Percentiles rank a stretch among this genome's conserved stretches.
phyloP scores from a whole-genome alignment of 257 asterid genomes.

The Jacaranda mimosifolia region DNA sequence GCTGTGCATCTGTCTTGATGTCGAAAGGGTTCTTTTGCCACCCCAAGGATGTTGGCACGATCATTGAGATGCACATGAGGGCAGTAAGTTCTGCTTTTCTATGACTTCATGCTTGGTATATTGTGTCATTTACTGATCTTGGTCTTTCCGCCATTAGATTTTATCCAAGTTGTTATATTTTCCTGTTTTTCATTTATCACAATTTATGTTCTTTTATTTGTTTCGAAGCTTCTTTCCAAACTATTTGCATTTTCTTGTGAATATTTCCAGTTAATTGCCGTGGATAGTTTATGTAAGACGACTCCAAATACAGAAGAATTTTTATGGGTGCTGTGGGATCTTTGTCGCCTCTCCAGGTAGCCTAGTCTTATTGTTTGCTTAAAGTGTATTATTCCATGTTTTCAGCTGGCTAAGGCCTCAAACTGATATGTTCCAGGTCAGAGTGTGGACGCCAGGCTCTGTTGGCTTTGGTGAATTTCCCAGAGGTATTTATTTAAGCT shows the following conservation, averaged over 20 bases:
- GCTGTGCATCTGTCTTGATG: conserved; percentile 78
- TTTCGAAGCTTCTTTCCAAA: conserved; percentile 16
- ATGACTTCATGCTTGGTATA: background rate
- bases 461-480: conserved; percentile 84
- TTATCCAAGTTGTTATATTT: conserved; percentile 8
- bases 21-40: conserved; percentile 75
- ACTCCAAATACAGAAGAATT: conserved; percentile 86
- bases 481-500: conserved; percentile 69
- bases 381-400: background rate
- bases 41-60: conserved; percentile 76
- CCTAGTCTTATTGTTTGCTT: conserved; percentile 34
- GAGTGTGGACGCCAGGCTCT: conserved; percentile 96
- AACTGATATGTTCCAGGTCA: conserved; percentile 62
- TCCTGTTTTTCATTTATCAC: background rate
- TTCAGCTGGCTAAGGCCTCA: conserved; percentile 28
- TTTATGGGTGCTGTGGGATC: conserved; percentile 95
- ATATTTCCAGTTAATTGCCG: conserved; percentile 66
- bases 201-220: background rate
- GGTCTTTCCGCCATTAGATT: conserved; percentile 17
- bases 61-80: conserved; percentile 83
- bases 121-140: conserved; percentile 33
- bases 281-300: conserved; percentile 73
- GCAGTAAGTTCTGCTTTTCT: conserved; percentile 63
- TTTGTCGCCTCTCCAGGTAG: conserved; percentile 93
- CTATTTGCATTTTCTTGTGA: conserved; percentile 32